Conservation (phyloP, 2,329 filamentous ascomycete genomes). For the Exophiala sp. region DNA sequence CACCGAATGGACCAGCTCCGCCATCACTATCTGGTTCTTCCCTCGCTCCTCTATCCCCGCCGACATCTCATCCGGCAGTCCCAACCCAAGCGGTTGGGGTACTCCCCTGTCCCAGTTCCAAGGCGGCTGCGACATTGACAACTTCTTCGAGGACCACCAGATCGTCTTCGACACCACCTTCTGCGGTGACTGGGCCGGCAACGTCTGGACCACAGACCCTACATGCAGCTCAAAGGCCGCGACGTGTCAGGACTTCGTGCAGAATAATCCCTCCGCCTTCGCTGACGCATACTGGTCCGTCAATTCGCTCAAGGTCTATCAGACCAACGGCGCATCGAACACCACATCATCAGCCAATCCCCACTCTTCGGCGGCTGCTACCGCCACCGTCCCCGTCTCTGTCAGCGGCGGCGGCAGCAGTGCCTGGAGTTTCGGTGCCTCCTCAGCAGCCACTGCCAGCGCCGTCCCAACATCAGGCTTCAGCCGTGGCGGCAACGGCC, state of each 20-base stretch:
- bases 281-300: conserved; percentile 56
- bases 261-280: conserved; percentile 67
- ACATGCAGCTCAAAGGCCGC: conserved; percentile 59
- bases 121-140: conserved; percentile 67
- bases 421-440: not conserved
- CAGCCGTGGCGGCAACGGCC: conserved; percentile 5
- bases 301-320: conserved; percentile 26
- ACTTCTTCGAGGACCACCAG: conserved; percentile 67
- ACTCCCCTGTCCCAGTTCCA: conserved; percentile 65
- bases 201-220: conserved; percentile 58
- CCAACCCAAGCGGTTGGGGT: conserved; percentile 67
- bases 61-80: conserved; percentile 58
- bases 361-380: not conserved
- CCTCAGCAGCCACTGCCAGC: not conserved
- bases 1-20: conserved; percentile 68
- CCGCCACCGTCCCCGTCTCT: not conserved
- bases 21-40: conserved; percentile 82
- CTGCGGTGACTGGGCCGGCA: conserved; percentile 86
- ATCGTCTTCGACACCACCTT: conserved; percentile 81
- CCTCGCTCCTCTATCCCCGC: conserved; percentile 61
- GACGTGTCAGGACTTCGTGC: conserved; percentile 71
- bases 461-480: conserved; percentile 5
- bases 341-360: not conserved
- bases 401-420: not conserved
- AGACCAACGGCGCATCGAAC: conserved; percentile 5